Percentiles rank a stretch among this genome's conserved stretches.
These are phyloP conservation scores for Canavalia gladiata DNA, from an alignment of 306 rosid species.

Conservation along the genomic window DNA sequence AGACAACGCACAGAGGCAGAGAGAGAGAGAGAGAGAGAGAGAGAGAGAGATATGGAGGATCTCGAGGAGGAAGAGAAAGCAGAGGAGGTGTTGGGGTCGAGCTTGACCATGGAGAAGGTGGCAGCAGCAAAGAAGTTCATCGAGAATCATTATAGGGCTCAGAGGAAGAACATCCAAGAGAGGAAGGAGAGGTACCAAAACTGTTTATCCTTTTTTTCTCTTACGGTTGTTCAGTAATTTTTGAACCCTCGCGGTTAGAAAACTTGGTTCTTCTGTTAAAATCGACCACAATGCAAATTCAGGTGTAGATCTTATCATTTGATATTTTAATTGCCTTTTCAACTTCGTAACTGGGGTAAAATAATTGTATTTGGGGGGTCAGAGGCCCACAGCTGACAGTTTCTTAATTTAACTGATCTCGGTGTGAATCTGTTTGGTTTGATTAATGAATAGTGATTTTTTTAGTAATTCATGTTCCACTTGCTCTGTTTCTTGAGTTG, in stretches of 20 bases:
- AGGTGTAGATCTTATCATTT: conserved; percentile 54
- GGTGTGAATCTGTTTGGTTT: conserved; percentile 41
- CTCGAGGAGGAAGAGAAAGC: conserved; percentile 67
- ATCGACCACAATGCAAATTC: conserved; percentile 50
- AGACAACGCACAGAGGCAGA: not conserved
- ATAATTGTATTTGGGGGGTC: conserved; percentile 30
- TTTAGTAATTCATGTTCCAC: not conserved
- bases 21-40: conserved; percentile 15
- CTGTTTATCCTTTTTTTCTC: conserved; percentile 23
- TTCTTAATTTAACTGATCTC: conserved; percentile 38
- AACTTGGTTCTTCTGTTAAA: conserved; percentile 3
- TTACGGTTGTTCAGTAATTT: conserved; percentile 39
- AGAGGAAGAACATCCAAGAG: conserved; percentile 96
- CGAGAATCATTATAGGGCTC: conserved; percentile 96
- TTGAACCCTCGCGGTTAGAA: conserved; percentile 31
- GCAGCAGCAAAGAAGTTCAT: conserved; percentile 98
- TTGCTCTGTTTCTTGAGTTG: conserved; percentile 33
- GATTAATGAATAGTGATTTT: conserved; percentile 10
- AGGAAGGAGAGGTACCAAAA: conserved; percentile 85
- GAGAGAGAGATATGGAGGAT: conserved; percentile 75
- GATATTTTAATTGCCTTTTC: conserved; percentile 40
- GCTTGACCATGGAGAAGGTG: conserved; percentile 98
- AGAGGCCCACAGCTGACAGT: not conserved
- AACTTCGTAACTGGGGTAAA: conserved; percentile 42
- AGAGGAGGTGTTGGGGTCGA: conserved; percentile 84